phyloP scores from a whole-genome alignment of 371 early-diverging fungal species.

The Capillidium heterosporum region DNA sequence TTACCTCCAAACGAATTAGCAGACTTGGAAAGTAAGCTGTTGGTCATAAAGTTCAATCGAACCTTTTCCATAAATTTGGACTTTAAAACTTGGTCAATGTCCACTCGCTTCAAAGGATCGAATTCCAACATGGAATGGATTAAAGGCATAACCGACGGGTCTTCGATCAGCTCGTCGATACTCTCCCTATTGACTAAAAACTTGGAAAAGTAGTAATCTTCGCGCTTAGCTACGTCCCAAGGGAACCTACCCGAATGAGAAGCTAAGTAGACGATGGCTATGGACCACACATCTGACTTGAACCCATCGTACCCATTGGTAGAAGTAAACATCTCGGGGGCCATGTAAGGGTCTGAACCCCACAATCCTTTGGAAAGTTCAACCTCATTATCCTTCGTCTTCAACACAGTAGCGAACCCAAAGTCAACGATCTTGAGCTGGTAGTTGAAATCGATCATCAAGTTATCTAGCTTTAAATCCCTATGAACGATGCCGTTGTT shows the following conservation, averaged over 20 bases:
- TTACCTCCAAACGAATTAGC: too few species aligned
- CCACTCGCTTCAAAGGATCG: background rate
- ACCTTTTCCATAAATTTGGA: too few species aligned
- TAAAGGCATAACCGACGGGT: background rate
- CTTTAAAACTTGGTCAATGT: too few species aligned
- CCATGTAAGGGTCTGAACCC: conserved; percentile 83
- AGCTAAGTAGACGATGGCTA: conserved; percentile 55
- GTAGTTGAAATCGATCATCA: conserved; percentile 41
- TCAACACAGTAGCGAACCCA: conserved; percentile 59
- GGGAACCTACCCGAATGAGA: conserved; percentile 56
- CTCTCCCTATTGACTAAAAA: background rate
- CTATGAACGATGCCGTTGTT: conserved; percentile 64
- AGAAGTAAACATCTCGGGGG: conserved; percentile 51
- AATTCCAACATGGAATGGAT: background rate
- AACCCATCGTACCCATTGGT: conserved; percentile 33
- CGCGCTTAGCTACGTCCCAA: conserved; percentile 19
- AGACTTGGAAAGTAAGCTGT: too few species aligned
- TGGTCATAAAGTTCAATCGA: too few species aligned
- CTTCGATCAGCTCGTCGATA: background rate
- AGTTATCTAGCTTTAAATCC: conserved; percentile 80
- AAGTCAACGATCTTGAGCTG: conserved; percentile 83
- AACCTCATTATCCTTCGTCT: conserved; percentile 10
- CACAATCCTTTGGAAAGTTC: conserved; percentile 36
- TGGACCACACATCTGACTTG: conserved; percentile 55
- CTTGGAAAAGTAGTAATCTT: background rate